Base-by-base conservation (phyloP, 768 basidiomycete genomes). In the Phaeotremella fagi region DNA sequence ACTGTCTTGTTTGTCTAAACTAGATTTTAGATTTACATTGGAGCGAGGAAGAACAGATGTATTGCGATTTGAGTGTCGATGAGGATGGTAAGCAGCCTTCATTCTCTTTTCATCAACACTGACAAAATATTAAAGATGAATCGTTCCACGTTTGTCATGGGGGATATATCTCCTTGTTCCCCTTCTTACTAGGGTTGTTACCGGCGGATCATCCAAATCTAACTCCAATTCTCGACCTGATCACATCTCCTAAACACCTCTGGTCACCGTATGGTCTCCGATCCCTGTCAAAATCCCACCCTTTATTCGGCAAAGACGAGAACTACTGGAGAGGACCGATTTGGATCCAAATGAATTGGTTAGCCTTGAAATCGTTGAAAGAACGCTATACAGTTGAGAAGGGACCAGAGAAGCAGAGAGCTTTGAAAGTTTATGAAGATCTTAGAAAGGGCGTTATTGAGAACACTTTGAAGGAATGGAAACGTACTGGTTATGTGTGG, bases 261-360 rank as follows among this genome's bases (percentile, higher is more conserved):
- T 97, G 94, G 94, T 94, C 90, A 1, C 80, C 82, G 0, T 91
- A 84, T 70, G 92, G 94, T 24, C 77, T 97, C 29, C 85, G 92
- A 25, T 92, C 89, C 58, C 76, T 98, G 48, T 90, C 87, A 5
- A 83, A 81, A n/a, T 82, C 83, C 18, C 90, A 97, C 68, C 83
- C 86, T n/a, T 82, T 88, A 45, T 97, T 90, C 64, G 92, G 91
- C 14, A 77, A 82, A 63, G 94, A 86, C 43, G 92, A 98, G 75
- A 88, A 98, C 76, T 98, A 98, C 74, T 98, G 92, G 92, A 86
- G 85, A 65, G 91, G 94, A 1, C 88, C 92, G 2, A 86, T 98
- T 45, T 97, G 92, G 92, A 81, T 95, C 31, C 92, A 90, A 73
- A 92, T 98, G 87, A 97, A 98, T 75, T 98, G 90, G 70, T 80